These are phyloP conservation scores for Epichloe sibirici DNA, from an alignment of 2,329 filamentous ascomycete species.

Conservation along the genomic window DNA sequence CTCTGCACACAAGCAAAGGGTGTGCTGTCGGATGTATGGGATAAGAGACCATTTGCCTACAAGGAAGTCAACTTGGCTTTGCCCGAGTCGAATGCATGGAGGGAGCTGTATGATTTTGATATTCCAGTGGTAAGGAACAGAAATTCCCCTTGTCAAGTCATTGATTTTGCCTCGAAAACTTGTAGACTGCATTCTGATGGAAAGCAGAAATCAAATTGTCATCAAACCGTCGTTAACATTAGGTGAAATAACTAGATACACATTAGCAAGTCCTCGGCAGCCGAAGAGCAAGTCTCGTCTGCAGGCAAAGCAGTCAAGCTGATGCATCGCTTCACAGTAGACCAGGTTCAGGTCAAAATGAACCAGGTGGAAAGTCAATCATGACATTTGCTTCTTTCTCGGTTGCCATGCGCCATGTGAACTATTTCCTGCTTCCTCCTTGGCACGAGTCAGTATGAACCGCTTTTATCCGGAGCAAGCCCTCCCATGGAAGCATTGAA, in stretches of 20 bases:
- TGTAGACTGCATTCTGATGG: too few species aligned
- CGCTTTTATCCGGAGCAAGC: conserved; percentile 22
- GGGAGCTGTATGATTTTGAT: conserved; percentile 66
- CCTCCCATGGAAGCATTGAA: conserved; percentile 34
- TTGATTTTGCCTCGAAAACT: too few species aligned
- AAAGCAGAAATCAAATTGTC: too few species aligned
- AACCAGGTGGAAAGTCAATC: conserved; percentile 36
- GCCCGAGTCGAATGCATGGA: conserved; percentile 51
- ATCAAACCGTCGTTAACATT: background rate
- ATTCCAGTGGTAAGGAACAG: conserved; percentile 55
- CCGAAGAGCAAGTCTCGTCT: conserved; percentile 39
- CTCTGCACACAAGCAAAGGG: conserved; percentile 58
- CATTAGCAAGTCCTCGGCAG: conserved; percentile 43
- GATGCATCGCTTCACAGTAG: conserved; percentile 64
- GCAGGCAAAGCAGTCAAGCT: conserved; percentile 53
- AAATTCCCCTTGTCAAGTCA: background rate
- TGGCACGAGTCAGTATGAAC: conserved; percentile 25
- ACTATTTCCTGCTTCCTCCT: too few species aligned
- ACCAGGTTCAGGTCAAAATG: conserved; percentile 58
- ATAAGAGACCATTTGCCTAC: conserved; percentile 53
- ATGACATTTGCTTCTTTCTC: background rate
- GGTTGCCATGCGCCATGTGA: background rate
- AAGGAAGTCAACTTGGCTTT: conserved; percentile 59
- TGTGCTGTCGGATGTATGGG: conserved; percentile 56
- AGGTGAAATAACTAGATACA: conserved; percentile 35